These are phyloP conservation scores for Fraxinus excelsior DNA, from an alignment of 257 asterid genomes.

Conservation along the genomic window DNA sequence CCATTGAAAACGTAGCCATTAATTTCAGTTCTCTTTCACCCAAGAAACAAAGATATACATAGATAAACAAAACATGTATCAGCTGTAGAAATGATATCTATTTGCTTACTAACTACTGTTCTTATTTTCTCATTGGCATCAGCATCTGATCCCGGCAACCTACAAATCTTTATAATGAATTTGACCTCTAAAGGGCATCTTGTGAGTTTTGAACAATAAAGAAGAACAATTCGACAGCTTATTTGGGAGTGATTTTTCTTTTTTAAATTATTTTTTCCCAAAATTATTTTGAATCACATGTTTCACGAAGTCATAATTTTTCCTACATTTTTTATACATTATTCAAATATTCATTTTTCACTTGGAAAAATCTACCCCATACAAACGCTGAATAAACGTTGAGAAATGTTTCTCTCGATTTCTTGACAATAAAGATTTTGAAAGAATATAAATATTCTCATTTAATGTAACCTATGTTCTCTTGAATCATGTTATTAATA, in stretches of 20 bases:
- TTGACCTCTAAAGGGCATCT: not conserved
- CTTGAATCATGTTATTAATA: not conserved
- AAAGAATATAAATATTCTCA: not conserved
- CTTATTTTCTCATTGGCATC: not conserved
- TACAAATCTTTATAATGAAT: not conserved
- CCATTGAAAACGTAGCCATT: not conserved
- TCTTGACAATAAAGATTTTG: not conserved
- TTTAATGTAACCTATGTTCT: not conserved
- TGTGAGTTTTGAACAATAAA: not conserved
- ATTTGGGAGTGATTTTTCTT: too few species aligned
- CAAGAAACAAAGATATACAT: too few species aligned
- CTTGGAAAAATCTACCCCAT: too few species aligned
- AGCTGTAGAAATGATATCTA: too few species aligned
- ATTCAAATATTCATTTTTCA: too few species aligned
- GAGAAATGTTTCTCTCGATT: not conserved
- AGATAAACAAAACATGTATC: not conserved
- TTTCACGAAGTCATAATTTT: too few species aligned
- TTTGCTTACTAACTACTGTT: too few species aligned
- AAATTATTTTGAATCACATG: too few species aligned
- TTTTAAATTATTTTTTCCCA: too few species aligned
- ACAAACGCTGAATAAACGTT: too few species aligned
- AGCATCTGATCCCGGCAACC: not conserved
- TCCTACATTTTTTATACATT: too few species aligned
- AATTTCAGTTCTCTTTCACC: not conserved
- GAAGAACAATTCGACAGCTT: not conserved